These are phyloP conservation scores for Pezicula carpinea DNA, from an alignment of 2,329 filamentous ascomycete genomes.

Conservation along the genomic window DNA sequence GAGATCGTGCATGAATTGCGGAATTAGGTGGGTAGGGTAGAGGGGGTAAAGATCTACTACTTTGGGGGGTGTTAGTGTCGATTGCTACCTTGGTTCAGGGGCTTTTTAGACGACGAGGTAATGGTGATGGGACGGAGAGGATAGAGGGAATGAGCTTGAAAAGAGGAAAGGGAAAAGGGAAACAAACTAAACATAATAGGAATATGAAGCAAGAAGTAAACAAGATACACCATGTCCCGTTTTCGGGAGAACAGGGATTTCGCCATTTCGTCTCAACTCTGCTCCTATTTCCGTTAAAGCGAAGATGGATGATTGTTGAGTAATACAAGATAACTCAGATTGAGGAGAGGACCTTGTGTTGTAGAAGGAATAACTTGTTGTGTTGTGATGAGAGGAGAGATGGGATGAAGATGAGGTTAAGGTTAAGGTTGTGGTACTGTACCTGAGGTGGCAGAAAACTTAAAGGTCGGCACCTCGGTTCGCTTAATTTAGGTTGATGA, in stretches of 20 bases:
- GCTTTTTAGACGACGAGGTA: not conserved
- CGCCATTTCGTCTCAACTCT: conserved; percentile 23
- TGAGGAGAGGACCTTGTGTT: too few relatives aligned
- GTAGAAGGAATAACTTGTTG: too few relatives aligned
- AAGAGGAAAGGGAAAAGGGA: not conserved
- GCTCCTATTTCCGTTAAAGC: too few relatives aligned
- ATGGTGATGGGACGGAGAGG: too few relatives aligned
- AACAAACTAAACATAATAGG: conserved; percentile 55
- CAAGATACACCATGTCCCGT: conserved; percentile 38
- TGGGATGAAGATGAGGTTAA: too few relatives aligned
- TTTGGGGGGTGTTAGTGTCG: conserved; percentile 26
- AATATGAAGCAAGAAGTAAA: conserved; percentile 58
- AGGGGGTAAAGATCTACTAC: conserved; percentile 57
- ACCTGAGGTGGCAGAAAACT: too few relatives aligned
- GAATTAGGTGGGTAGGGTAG: conserved; percentile 48
- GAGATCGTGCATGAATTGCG: conserved; percentile 42
- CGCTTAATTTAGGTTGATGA: too few relatives aligned
- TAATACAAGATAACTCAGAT: too few relatives aligned
- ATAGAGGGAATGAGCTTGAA: not conserved
- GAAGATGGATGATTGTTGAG: too few relatives aligned
- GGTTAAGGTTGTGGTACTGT: too few relatives aligned
- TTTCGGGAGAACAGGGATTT: conserved; percentile 25
- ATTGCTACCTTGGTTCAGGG: not conserved
- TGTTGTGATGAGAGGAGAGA: too few relatives aligned
- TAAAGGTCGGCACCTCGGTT: too few relatives aligned